Conservation (phyloP, 2,329 filamentous ascomycete genomes). For the Neopestalotiopsis sp. region DNA sequence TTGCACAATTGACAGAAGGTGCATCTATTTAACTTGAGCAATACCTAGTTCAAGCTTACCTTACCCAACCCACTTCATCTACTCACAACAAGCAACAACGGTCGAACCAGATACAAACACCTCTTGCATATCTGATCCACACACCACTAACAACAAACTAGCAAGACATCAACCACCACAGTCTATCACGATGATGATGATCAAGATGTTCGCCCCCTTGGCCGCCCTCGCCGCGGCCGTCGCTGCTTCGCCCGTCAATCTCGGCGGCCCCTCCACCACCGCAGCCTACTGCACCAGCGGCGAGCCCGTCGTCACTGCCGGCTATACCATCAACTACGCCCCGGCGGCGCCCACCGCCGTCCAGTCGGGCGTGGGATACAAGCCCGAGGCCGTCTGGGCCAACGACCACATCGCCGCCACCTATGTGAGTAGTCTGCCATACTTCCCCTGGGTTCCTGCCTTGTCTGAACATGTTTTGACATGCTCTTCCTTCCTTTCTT, state of each 20-base stretch:
- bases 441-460: not conserved
- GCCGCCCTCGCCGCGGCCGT: not conserved
- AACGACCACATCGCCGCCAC: constrained; percentile 31
- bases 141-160: not conserved
- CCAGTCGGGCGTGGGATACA: constrained; percentile 27
- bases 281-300: constrained; percentile 32
- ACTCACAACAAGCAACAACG: not conserved
- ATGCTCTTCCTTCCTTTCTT: not conserved
- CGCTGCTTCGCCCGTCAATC: not conserved
- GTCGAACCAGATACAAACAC: not conserved
- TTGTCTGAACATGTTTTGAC: not conserved
- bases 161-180: not conserved
- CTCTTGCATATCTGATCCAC: not conserved
- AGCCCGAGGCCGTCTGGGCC: constrained; percentile 34
- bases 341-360: constrained; percentile 27
- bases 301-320: constrained; percentile 31
- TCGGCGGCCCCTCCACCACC: not conserved
- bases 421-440: constrained; percentile 28
- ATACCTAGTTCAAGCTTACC: not conserved
- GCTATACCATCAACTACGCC: constrained; percentile 37
- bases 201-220: not conserved
- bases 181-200: not conserved
- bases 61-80: not conserved
- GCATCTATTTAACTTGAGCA: not conserved
- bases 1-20: not conserved